Evolutionary conservation across 495 filamentous ascomycete species (phyloP).

Genomic region (Penicillium bovifimosum): DNA sequence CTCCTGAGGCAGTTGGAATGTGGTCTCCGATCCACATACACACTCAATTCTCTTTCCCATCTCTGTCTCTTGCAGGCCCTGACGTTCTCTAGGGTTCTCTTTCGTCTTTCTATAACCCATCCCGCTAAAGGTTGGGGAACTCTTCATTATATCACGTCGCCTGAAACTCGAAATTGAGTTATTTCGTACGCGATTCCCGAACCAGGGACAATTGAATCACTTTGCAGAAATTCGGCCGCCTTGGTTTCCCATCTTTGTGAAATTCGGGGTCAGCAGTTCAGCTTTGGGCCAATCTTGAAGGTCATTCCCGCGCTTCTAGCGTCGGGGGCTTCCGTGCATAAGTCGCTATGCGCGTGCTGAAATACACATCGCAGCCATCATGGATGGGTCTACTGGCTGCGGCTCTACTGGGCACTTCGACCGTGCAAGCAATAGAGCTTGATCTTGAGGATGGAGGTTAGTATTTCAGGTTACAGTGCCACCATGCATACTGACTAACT

Average conservation of each 20-base stretch:
- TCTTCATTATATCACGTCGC: not conserved
- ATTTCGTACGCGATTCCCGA: not conserved
- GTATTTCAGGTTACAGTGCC: not conserved
- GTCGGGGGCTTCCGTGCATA: not conserved
- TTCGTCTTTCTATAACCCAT: not conserved
- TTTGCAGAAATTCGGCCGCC: too few species aligned
- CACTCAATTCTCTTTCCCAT: not conserved
- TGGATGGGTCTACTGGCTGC: slow-evolving; percentile 17
- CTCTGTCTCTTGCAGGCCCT: not conserved
- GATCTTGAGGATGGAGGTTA: slow-evolving; percentile 20
- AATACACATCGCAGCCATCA: slow-evolving; percentile 9
- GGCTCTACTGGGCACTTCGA: slow-evolving; percentile 14
- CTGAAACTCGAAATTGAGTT: too few species aligned
- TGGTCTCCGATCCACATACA: slow-evolving; percentile 10
- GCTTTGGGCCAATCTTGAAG: not conserved
- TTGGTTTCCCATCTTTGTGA: not conserved
- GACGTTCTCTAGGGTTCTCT: slow-evolving; percentile 1
- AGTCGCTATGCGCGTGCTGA: slow-evolving; percentile 9
- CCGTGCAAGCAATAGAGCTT: slow-evolving; percentile 19
- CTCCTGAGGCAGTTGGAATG: slow-evolving; percentile 21
- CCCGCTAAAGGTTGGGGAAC: not conserved
- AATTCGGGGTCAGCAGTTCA: not conserved
- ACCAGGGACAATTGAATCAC: not conserved
- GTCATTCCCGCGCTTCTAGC: not conserved
- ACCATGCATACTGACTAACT: not conserved